These are phyloP conservation scores for Ceratobasidium sp. DNA, from an alignment of 1,284 basidiomycete species.

Conservation along the genomic window DNA sequence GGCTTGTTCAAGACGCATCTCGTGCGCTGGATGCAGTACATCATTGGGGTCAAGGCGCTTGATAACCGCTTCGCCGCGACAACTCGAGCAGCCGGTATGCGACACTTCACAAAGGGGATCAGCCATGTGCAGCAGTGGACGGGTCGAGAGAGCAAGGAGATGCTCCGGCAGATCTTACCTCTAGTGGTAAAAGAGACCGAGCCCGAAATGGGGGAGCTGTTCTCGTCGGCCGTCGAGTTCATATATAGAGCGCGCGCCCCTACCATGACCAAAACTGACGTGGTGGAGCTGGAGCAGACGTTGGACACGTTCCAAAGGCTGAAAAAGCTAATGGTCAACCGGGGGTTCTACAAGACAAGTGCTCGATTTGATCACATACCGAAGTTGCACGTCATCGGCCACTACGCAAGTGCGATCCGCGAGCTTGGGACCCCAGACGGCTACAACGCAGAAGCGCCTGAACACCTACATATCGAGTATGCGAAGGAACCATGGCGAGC, in stretches of 20 bases:
- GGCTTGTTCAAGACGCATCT: constrained; percentile 48
- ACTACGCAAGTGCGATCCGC: constrained; percentile 30
- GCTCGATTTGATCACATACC: constrained; percentile 7
- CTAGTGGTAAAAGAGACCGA: not conserved
- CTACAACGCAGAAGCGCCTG: constrained; percentile 39
- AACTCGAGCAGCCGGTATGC: not conserved
- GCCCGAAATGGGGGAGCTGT: not conserved
- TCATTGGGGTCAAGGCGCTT: constrained; percentile 14
- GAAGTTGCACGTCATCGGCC: constrained; percentile 28
- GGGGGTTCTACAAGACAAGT: not conserved
- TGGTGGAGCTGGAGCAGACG: not conserved
- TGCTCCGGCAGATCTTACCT: constrained; percentile 14
- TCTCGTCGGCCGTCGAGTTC: not conserved
- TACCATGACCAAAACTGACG: constrained; percentile 6
- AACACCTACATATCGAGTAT: constrained; percentile 34
- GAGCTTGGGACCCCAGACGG: constrained; percentile 36
- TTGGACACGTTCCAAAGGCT: not conserved
- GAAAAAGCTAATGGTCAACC: not conserved
- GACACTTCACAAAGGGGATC: constrained; percentile 31
- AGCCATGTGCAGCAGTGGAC: constrained; percentile 48
- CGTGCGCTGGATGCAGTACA: constrained; percentile 38
- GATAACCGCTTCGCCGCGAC: constrained; percentile 28
- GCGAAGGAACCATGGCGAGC: constrained; percentile 5
- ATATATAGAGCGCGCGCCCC: not conserved
- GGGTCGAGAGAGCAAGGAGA: constrained; percentile 41